phyloP scores from a whole-genome alignment of 1,284 basidiomycete genomes.

The Violaceomyces palustris region DNA sequence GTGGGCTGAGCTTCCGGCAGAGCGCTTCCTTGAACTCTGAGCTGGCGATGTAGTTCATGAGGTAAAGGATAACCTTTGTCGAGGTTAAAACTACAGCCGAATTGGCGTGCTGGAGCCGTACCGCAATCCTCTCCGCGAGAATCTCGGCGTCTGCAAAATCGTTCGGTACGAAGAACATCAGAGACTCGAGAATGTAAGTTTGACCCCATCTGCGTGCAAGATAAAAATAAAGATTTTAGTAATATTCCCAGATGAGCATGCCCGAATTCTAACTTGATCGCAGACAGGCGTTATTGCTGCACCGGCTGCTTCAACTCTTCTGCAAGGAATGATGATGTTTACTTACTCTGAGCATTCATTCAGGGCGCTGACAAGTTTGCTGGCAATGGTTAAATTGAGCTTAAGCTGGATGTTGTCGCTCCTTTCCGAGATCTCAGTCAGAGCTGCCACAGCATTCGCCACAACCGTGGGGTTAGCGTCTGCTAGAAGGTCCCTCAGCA shows the following conservation, averaged over 20 bases:
- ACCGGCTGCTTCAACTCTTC: not conserved
- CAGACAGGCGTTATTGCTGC: not conserved
- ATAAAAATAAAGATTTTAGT: not conserved
- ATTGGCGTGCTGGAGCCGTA: slow-evolving; percentile 85
- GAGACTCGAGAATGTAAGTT: slow-evolving; percentile 92
- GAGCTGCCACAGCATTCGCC: slow-evolving; percentile 86
- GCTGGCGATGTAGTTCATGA: slow-evolving; percentile 99
- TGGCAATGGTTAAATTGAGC: slow-evolving; percentile 74
- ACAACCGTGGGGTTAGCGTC: slow-evolving; percentile 92
- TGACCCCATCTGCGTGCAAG: slow-evolving; percentile 70
- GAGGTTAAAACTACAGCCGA: slow-evolving; percentile 90
- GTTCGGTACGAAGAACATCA: slow-evolving; percentile 88
- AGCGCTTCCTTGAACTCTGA: slow-evolving; percentile 77
- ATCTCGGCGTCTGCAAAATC: slow-evolving; percentile 81
- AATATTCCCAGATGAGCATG: too few relatives aligned
- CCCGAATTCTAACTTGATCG: too few relatives aligned
- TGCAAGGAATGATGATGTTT: too few relatives aligned
- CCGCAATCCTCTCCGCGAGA: slow-evolving; percentile 85
- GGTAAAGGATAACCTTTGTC: slow-evolving; percentile 88
- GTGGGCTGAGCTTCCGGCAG: slow-evolving; percentile 95
- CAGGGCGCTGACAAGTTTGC: slow-evolving; percentile 75
- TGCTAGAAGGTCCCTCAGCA: slow-evolving; percentile 79
- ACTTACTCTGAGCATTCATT: slow-evolving; percentile 89
- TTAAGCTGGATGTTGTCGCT: slow-evolving; percentile 79
- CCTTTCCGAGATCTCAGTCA: slow-evolving; percentile 83